Evolutionary conservation across 495 filamentous ascomycete species (phyloP).

Genomic region (Neurospora tetrasperma): DNA sequence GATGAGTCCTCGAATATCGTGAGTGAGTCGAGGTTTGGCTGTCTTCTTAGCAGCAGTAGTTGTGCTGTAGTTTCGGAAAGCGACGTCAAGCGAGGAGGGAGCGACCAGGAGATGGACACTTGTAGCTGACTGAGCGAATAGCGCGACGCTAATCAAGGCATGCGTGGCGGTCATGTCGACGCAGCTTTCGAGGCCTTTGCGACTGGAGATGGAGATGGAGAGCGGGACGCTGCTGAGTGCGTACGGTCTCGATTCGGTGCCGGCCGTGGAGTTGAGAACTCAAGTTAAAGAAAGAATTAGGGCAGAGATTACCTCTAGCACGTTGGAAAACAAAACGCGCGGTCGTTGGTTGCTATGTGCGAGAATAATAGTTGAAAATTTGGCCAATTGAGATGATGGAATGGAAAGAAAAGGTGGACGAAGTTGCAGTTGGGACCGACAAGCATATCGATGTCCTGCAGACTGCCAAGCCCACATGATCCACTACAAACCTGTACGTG

Average conservation of each 20-base stretch:
- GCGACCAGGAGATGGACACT: no score
- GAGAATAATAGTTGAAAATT: slow-evolving; percentile 6
- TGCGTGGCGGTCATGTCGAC: background rate
- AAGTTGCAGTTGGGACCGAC: no score
- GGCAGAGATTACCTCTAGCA: background rate
- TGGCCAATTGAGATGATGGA: background rate
- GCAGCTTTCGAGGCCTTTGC: slow-evolving; percentile 4
- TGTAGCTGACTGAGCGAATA: background rate
- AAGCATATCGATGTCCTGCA: no score
- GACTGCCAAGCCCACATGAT: no score
- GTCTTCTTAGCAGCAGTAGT: no score
- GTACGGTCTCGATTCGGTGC: slow-evolving; percentile 10
- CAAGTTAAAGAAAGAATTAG: background rate
- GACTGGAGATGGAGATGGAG: slow-evolving; percentile 5
- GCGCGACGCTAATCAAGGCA: background rate
- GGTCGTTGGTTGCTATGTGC: slow-evolving; percentile 6
- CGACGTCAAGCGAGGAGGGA: no score
- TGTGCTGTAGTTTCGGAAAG: no score
- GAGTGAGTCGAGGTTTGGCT: no score
- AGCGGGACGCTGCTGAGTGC: slow-evolving; percentile 9
- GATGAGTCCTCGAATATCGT: no score
- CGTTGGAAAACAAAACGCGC: background rate
- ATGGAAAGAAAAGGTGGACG: background rate
- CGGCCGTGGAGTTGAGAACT: slow-evolving; percentile 1
- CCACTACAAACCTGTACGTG: no score